Evolutionary conservation across 495 filamentous ascomycete genomes (phyloP), one percentile per base, ranked within the genome.

Genomic region (Penicillium bialowiezense): DNA sequence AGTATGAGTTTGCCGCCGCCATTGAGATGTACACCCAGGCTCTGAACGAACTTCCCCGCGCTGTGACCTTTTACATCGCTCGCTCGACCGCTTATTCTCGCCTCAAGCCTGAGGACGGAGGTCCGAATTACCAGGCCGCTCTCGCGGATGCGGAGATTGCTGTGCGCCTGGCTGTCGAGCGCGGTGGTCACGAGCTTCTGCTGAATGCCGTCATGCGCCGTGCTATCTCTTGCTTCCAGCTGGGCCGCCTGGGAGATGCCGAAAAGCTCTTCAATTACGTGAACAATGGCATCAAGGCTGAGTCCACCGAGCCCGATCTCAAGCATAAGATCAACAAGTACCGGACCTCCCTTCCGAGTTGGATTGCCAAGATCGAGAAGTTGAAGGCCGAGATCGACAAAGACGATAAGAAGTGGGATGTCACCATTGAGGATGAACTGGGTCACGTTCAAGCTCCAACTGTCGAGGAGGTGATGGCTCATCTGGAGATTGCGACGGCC

Each of bases 51-150:
- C 75, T 77, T 6, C 84, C 88, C 9, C 80, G 77, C 26, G 86
- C 90, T 7, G 87, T 89, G 5, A 65, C 81, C 49, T 97, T 95
- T 79, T 87, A 93, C 52, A 82, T 96, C 51, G 86, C 93, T 63
- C 89, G 95, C 20, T 88, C 90, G 2, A 91, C 84, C 9, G 90
- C 91, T 21, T 86, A 89, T 59, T 80, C 89, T 7, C 86, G 91
- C 45, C 69, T 81, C 1, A 75, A 74, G 44, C 69, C 76, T 34
- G 62, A 57, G 40, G 60, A 74, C 32, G 72, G 72, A 12, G 70
- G 70, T 5, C 68, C 79, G 1, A 67, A 83, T 24, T 69, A 68
- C 49, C n/a, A 54, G 10, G 62, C 67, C 33, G 87, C 93, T 0
- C 81, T 97, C 8, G 68, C 65, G 14, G 93, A 97, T 72, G 88